Conservation (phyloP, 352 stramenopile species). For the Thalassiosira hispida region DNA sequence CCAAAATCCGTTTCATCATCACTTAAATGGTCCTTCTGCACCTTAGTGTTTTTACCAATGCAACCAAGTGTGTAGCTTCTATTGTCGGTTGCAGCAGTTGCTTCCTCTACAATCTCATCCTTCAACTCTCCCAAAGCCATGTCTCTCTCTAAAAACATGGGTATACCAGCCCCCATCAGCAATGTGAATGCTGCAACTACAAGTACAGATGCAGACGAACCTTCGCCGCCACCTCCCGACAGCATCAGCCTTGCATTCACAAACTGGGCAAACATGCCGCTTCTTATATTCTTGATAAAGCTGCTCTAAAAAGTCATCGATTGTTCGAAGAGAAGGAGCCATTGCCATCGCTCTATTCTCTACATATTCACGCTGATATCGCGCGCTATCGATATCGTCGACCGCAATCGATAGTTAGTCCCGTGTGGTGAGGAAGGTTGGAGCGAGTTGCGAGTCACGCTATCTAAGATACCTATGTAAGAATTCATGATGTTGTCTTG, state of each 20-base stretch:
- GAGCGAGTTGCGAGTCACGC: too few species aligned
- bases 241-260: slow-evolving; percentile 66
- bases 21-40: slow-evolving; percentile 50
- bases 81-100: background rate
- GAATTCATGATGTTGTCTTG: too few species aligned
- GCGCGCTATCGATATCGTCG: too few species aligned
- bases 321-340: slow-evolving; percentile 15
- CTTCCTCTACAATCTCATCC: slow-evolving; percentile 32
- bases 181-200: slow-evolving; percentile 41
- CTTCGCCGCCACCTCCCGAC: background rate
- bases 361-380: background rate
- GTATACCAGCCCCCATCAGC: slow-evolving; percentile 41
- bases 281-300: slow-evolving; percentile 35
- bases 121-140: slow-evolving; percentile 39
- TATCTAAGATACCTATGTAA: too few species aligned
- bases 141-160: slow-evolving; percentile 40
- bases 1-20: slow-evolving; percentile 42
- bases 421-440: too few species aligned
- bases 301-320: slow-evolving; percentile 52
- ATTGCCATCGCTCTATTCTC: background rate
- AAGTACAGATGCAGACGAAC: slow-evolving; percentile 40
- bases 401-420: too few species aligned
- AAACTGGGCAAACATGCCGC: slow-evolving; percentile 87
- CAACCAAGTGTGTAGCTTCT: slow-evolving; percentile 9
- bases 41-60: background rate